Conservation (phyloP, 176 grass and related monocot genomes). For the Ampelocalamus luodianensis region DNA sequence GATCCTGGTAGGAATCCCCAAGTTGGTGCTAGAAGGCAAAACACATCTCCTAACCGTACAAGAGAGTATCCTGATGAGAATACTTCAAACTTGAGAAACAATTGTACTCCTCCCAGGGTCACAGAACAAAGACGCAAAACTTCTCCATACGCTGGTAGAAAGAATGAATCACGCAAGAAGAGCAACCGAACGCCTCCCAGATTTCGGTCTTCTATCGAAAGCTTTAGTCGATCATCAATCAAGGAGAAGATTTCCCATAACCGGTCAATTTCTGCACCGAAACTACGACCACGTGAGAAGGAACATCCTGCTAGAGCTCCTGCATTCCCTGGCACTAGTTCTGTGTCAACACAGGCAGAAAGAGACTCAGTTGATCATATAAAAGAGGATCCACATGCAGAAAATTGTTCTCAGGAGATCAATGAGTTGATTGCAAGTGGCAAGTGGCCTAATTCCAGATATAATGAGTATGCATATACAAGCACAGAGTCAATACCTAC, state of each 20-base stretch:
- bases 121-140: slow-evolving; percentile 44
- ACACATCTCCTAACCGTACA: slow-evolving; percentile 48
- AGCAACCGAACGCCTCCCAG: slow-evolving; percentile 56
- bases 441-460: slow-evolving; percentile 49
- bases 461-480: slow-evolving; percentile 62
- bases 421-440: slow-evolving; percentile 48
- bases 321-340: slow-evolving; percentile 48
- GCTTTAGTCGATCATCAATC: slow-evolving; percentile 44
- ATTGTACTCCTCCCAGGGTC: slow-evolving; percentile 49
- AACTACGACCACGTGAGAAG: slow-evolving; percentile 45
- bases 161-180: slow-evolving; percentile 49
- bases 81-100: slow-evolving; percentile 49
- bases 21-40: slow-evolving; percentile 50
- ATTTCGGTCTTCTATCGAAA: slow-evolving; percentile 50
- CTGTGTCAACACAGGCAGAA: slow-evolving; percentile 30
- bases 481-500: slow-evolving; percentile 64
- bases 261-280: slow-evolving; percentile 60
- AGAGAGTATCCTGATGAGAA: slow-evolving; percentile 42
- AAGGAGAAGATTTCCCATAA: slow-evolving; percentile 51
- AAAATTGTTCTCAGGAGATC: slow-evolving; percentile 53
- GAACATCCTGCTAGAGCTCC: slow-evolving; percentile 54
- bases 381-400: slow-evolving; percentile 48
- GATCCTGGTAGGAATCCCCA: slow-evolving; percentile 49
- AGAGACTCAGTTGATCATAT: slow-evolving; percentile 38
- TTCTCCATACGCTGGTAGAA: slow-evolving; percentile 41